A percentile compares a stretch with the other conserved stretches of the same genome.
Evolutionary conservation across 2,329 filamentous ascomycete genomes (phyloP).

Genomic region (Talaromyces sp.): DNA sequence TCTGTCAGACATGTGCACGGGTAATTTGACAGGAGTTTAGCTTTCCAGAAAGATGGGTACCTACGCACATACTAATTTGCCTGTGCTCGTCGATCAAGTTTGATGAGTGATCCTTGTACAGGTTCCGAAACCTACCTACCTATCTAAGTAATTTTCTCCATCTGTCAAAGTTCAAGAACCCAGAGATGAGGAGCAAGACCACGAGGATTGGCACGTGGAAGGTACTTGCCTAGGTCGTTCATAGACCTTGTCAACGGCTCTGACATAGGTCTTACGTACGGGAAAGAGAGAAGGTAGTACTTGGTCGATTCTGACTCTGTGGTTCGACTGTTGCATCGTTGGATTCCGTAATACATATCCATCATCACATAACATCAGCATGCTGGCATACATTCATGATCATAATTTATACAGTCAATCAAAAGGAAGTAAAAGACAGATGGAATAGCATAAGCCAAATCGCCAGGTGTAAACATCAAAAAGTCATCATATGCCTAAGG

Average conservation of each 20-base stretch:
- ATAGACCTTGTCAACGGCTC: not conserved
- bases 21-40: not conserved
- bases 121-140: not conserved
- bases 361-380: no score
- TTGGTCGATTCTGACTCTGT: not conserved
- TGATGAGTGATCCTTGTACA: not conserved
- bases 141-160: not conserved
- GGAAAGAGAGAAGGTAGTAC: not conserved
- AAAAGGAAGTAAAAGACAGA: not conserved
- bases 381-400: not conserved
- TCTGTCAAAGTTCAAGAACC: not conserved
- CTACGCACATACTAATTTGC: not conserved
- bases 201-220: not conserved
- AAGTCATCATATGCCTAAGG: not conserved
- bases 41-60: not conserved
- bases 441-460: not conserved
- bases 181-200: not conserved
- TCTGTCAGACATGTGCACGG: not conserved
- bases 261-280: not conserved
- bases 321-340: not conserved
- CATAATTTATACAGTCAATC: slow-evolving; percentile 10
- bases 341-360: not conserved
- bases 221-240: not conserved
- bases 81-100: not conserved
- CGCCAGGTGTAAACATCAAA: not conserved